Evolutionary conservation across 2,329 filamentous ascomycete species (phyloP), one percentile per base, ranked within the genome.

Genomic region (Lizonia empirigonia): DNA sequence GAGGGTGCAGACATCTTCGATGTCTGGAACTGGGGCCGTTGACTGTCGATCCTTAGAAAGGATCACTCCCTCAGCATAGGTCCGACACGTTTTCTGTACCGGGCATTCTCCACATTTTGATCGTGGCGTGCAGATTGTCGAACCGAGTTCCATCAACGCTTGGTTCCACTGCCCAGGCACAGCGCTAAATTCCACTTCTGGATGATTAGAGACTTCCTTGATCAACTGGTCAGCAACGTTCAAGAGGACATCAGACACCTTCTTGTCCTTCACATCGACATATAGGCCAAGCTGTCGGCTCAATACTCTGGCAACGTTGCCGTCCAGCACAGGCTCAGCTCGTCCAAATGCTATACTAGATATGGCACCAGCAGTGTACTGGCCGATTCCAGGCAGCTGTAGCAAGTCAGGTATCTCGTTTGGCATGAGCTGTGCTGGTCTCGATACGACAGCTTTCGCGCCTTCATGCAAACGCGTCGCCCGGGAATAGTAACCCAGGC

Each of bases 101-200:
- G 71, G 70, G 44, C 71, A 74, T 13, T 65, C 63, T 7, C 59
- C 62, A 40, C 84, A 87, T 41, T 81, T 79, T 1, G 84, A 84
- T 57, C 81, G 81, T 0, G 84, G 84, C 6, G 78, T 78, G 59
- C 84, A 87, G 2, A 86, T 65, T 0, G 84, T 87, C 55, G 83
- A 85, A 3, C 84, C 84, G 4, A 87, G 74, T 62, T 87, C 84
- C 84, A 87, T 87, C 20, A 87, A 69, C 0, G 82, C 84, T 63
- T 87, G 84, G 0, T 85, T 85, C 84, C 84, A 86, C 53, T 79
- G 70, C 0, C 84, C 84, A 0, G 84, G 83, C 18, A 80, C 68
- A 44, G 82, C 77, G 45, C 79, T 85, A 12, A 64, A 55, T 18
- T 69, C 58, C 0, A 63, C 62, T 5, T 69, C 64, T 2, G 64